Base-by-base conservation (phyloP, 1,284 basidiomycete species). In the Cryptococcus sp. region DNA sequence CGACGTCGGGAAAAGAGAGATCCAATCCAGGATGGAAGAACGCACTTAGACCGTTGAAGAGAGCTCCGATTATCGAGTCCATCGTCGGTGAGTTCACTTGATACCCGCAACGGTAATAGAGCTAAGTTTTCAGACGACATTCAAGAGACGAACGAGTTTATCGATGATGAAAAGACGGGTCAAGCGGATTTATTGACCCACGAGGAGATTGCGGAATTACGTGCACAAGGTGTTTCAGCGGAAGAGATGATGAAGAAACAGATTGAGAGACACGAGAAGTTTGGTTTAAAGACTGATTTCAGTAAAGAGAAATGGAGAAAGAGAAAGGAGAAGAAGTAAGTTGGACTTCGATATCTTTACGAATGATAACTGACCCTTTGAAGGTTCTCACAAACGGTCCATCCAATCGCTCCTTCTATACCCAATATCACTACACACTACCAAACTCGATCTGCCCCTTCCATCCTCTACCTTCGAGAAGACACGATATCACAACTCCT, bases 301-400 rank as follows among this genome's bases (percentile, higher is more conserved):
- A 92, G 89, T 74, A 96, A 97, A 76, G 93, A 96, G 68, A 97
- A 97, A 73, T 97, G 96, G 78, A 87, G 85, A 71, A 93, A 92
- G 73, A 82, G 90, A 47, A 97, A 97, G 75, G 90, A 94, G 76
- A 90, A 89, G 61, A 97, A 97, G 92, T 93, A 70, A 62, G 83
- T 8, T 37, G 37, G n/a, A 6, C 31, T 49, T 8, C 30, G 33
- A 44, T 42, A 14, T 8, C 30, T 48, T 23, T 4, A 45, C 8
- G 10, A 43, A 33, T 31, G 44, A 13, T 46, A 31, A 30, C n/a
- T 6, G 10, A 8, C 15, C 49, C 47, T 62, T 33, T 52, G 13
- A 62, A 95, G 90, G 70, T 98, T 91, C 73, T 85, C 87, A 8
- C 94, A 91, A 72, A 83, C 84, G 5, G 92, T 99, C 65, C 87